phyloP scores from a whole-genome alignment of 2,329 filamentous ascomycete genomes.

The Xylaria sp. region DNA sequence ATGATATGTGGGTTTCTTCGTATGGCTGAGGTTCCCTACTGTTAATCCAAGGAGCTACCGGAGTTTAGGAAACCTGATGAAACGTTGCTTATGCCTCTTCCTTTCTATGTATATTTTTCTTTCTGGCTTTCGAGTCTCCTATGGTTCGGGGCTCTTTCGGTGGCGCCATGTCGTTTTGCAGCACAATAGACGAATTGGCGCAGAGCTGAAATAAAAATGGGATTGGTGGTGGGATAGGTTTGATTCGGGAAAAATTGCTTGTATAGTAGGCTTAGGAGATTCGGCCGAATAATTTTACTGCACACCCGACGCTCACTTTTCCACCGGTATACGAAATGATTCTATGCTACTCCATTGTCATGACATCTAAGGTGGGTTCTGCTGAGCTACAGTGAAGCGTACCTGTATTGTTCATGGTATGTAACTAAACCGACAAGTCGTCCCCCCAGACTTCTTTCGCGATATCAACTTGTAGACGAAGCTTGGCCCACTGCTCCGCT shows the following conservation, averaged over 20 bases:
- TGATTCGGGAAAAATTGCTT: slow-evolving; percentile 18
- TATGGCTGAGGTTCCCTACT: slow-evolving; percentile 10
- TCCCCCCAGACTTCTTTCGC: slow-evolving; percentile 67
- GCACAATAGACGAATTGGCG: slow-evolving; percentile 26
- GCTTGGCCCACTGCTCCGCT: slow-evolving; percentile 69
- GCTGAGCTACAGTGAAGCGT: neutral
- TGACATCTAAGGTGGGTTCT: neutral
- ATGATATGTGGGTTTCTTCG: slow-evolving; percentile 25
- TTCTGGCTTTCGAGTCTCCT: slow-evolving; percentile 1
- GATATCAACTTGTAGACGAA: slow-evolving; percentile 65
- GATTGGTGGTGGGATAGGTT: slow-evolving; percentile 19
- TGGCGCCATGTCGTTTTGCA: slow-evolving; percentile 9
- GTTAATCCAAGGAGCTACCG: slow-evolving; percentile 16
- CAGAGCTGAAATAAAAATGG: slow-evolving; percentile 26
- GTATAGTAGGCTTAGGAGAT: slow-evolving; percentile 35
- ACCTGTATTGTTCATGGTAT: slow-evolving; percentile 14
- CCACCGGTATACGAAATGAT: neutral
- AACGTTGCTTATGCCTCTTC: slow-evolving; percentile 5
- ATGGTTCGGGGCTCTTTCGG: slow-evolving; percentile 5
- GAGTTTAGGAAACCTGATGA: slow-evolving; percentile 30
- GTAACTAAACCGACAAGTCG: slow-evolving; percentile 50
- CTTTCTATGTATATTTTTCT: slow-evolving; percentile 9
- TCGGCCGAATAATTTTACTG: slow-evolving; percentile 6
- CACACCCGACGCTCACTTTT: neutral
- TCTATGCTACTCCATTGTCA: neutral